Evolutionary conservation across 495 filamentous ascomycete genomes (phyloP).

Genomic region (Entonaema liquescens): DNA sequence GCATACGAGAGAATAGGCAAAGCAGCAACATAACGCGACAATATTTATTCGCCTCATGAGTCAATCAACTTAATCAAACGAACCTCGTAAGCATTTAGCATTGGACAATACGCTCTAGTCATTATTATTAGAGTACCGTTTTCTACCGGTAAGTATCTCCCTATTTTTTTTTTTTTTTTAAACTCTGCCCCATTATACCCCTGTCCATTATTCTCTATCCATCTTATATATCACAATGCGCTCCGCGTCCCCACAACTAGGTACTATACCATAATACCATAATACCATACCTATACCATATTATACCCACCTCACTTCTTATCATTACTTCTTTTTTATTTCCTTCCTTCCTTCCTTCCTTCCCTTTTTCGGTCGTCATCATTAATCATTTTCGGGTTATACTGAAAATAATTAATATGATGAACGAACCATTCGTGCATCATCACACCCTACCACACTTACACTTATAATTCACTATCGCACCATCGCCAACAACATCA

Average conservation of each 20-base stretch:
- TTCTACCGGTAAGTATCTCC: conserved; percentile 16
- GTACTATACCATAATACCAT: conserved; percentile 11
- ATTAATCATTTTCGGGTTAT: no score
- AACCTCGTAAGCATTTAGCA: neutral
- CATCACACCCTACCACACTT: neutral
- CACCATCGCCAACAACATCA: neutral
- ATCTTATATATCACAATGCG: conserved; percentile 17
- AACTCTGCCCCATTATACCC: neutral
- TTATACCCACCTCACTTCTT: conserved; percentile 23
- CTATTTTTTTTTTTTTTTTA: no score
- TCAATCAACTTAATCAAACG: conserved; percentile 9
- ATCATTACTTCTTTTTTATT: neutral
- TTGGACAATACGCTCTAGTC: conserved; percentile 1
- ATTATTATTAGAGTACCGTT: neutral
- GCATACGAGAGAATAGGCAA: neutral
- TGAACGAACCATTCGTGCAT: neutral
- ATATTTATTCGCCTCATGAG: conserved; percentile 16
- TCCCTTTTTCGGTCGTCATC: neutral
- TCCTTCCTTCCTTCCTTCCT: conserved; percentile 1
- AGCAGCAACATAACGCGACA: neutral
- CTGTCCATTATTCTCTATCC: conserved; percentile 13
- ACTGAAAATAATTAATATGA: neutral
- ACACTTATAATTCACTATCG: neutral
- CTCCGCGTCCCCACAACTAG: conserved; percentile 9
- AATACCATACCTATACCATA: conserved; percentile 11